A percentile compares a stretch with the other conserved stretches of the same genome.
These are phyloP conservation scores for Aspergillus piperis DNA, from an alignment of 2,329 filamentous ascomycete species.

Conservation along the genomic window DNA sequence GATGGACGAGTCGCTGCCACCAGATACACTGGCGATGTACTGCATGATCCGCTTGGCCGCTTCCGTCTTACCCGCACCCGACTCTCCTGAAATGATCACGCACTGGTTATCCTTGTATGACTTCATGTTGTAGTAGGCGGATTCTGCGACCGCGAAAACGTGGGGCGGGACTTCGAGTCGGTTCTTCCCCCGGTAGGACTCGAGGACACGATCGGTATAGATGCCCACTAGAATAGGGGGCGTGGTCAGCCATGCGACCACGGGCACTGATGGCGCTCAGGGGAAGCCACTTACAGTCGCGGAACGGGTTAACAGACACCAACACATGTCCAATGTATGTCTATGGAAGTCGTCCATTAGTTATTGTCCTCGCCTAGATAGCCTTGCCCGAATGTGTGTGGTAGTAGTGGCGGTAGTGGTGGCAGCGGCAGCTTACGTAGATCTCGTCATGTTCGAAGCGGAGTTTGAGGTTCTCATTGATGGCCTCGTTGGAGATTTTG, in stretches of 20 bases:
- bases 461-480: constrained; percentile 99
- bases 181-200: constrained; percentile 96
- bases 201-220: constrained; percentile 91
- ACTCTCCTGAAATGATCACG: constrained; percentile 98
- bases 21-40: constrained; percentile 97
- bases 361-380: constrained; percentile 17
- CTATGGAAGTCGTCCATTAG: constrained; percentile 37
- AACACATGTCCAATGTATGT: constrained; percentile 99
- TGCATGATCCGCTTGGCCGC: constrained; percentile 99
- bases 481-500: constrained; percentile 98
- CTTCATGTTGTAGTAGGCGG: constrained; percentile 99
- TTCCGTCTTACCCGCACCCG: constrained; percentile 96
- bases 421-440: constrained; percentile 60
- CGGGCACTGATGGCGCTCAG: background rate
- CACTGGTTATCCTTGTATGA: constrained; percentile 99
- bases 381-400: background rate
- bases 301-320: constrained; percentile 98
- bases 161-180: constrained; percentile 89
- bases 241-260: constrained; percentile 30
- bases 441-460: constrained; percentile 97
- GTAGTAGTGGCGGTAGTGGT: background rate
- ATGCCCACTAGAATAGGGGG: constrained; percentile 68
- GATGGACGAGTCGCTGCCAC: constrained; percentile 79
- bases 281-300: constrained; percentile 65
- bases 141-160: constrained; percentile 96